Percentiles rank a stretch among this genome's conserved stretches.
Evolutionary conservation across 176 grass and related monocot species (phyloP).

Genomic region (Microstegium vimineum): DNA sequence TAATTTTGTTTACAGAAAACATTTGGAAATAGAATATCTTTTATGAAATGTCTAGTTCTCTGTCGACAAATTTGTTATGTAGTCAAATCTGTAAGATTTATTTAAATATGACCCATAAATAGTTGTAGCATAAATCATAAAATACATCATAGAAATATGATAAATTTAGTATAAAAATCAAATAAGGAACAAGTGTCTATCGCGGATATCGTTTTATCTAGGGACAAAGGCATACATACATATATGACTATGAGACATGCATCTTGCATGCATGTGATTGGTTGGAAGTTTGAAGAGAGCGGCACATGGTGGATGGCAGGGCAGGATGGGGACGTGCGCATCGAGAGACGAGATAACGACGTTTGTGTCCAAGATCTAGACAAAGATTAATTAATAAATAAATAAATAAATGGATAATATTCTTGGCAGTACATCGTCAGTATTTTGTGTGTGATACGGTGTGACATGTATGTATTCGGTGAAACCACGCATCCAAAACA

Average conservation of each 20-base stretch:
- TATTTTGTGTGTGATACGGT: no score
- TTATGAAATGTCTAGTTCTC: no score
- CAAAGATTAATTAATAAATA: background rate
- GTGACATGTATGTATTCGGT: background rate
- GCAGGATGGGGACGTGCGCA: background rate
- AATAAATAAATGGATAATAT: background rate
- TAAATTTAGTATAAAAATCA: no score
- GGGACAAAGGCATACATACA: background rate
- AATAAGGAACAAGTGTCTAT: no score
- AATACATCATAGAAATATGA: no score
- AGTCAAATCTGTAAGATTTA: no score
- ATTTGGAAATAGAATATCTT: background rate
- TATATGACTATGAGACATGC: background rate
- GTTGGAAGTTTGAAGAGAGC: background rate
- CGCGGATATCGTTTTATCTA: background rate
- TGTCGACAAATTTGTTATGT: no score
- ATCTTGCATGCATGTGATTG: slow-evolving; percentile 25
- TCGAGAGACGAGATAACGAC: background rate
- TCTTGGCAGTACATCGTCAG: background rate
- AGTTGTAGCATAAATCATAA: no score
- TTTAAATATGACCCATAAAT: no score
- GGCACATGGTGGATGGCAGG: slow-evolving; percentile 8
- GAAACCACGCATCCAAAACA: no score
- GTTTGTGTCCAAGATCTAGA: background rate
- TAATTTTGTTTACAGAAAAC: background rate